Percentiles rank a stretch among this genome's conserved stretches.
Conservation (phyloP, 2,329 filamentous ascomycete genomes). For the Talaromyces verruculosus region DNA sequence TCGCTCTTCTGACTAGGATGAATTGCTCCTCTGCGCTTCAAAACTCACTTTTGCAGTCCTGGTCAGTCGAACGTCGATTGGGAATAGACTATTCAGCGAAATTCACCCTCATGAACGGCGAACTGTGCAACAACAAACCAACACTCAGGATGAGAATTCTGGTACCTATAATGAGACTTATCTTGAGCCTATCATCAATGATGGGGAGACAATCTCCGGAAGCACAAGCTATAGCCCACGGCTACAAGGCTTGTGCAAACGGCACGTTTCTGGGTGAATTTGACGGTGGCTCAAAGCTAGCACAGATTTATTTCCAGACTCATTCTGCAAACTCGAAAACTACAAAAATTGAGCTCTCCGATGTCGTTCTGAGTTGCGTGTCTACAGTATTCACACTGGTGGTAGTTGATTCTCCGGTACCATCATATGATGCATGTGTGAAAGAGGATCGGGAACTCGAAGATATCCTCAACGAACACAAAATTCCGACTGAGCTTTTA, state of each 20-base stretch:
- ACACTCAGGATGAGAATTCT: neutral
- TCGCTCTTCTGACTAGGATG: neutral
- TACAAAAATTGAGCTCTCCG: neutral
- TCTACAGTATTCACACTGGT: neutral
- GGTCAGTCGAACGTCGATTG: constrained; percentile 5
- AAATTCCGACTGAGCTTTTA: neutral
- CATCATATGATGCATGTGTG: neutral
- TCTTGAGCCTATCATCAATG: neutral
- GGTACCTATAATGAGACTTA: neutral
- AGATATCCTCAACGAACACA: neutral
- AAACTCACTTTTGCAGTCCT: neutral
- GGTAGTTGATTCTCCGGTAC: neutral
- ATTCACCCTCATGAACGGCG: constrained; percentile 5
- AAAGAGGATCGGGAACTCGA: neutral
- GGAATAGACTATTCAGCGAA: neutral
- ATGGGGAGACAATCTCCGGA: neutral
- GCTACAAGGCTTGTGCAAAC: neutral
- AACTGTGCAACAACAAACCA: constrained; percentile 4
- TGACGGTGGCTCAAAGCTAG: constrained; percentile 9
- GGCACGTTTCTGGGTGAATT: constrained; percentile 8
- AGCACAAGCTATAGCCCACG: neutral
- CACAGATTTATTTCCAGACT: constrained; percentile 2
- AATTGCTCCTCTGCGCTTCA: neutral
- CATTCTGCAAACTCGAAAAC: neutral
- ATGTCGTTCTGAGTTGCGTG: neutral